A percentile compares a stretch with the other conserved stretches of the same genome.
phyloP scores from a whole-genome alignment of 148 eudicot genomes.

The Cornus florida region DNA sequence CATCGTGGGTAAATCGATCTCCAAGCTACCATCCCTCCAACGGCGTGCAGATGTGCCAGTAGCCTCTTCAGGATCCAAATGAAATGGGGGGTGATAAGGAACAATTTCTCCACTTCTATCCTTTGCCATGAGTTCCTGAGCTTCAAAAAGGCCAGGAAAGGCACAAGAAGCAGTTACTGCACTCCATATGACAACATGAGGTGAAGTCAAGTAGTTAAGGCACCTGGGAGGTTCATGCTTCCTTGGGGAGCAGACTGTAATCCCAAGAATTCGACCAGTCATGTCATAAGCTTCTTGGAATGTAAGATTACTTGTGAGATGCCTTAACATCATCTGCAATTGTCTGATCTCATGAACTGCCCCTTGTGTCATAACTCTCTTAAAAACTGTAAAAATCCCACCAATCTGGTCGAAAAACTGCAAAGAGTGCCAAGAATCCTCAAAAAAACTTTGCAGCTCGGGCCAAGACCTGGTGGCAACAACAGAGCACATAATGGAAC shows the following conservation, averaged over 20 bases:
- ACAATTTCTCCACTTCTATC: conserved; percentile 85
- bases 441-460: conserved; percentile 91
- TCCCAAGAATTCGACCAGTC: conserved; percentile 88
- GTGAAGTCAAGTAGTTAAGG: conserved; percentile 92
- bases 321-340: conserved; percentile 74
- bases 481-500: conserved; percentile 82
- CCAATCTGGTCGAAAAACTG: conserved; percentile 91
- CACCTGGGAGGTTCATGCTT: conserved; percentile 97
- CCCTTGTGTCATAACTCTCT: conserved; percentile 74
- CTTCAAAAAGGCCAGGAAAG: conserved; percentile 97
- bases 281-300: conserved; percentile 95
- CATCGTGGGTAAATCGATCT: conserved; percentile 96
- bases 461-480: conserved; percentile 97
- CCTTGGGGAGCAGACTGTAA: conserved; percentile 94
- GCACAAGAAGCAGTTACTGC: conserved; percentile 99
- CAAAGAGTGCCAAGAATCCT: conserved; percentile 86
- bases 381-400: conserved; percentile 70
- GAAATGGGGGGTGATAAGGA: conserved; percentile 92
- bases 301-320: conserved; percentile 77
- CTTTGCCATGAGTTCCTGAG: conserved; percentile 97
- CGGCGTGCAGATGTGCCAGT: conserved; percentile 62
- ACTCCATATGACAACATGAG: conserved; percentile 98
- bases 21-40: conserved; percentile 99
- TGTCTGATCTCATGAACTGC: conserved; percentile 93
- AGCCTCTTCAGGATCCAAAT: conserved; percentile 72